phyloP scores from a whole-genome alignment of 306 rosid genomes.

The Senna tora region DNA sequence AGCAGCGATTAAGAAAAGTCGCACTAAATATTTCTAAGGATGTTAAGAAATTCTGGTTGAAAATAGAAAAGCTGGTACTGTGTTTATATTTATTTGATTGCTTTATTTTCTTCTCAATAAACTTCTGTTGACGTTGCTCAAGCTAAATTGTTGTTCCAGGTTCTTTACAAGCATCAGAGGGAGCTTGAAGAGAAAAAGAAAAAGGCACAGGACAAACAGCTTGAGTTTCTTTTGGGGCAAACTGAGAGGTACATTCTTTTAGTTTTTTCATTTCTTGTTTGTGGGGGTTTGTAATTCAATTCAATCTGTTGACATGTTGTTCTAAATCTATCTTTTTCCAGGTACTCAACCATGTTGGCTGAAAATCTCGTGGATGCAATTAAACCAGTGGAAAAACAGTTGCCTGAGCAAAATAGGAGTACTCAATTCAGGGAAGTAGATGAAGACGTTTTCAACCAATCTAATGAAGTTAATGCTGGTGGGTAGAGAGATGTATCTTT shows the following conservation, averaged over 20 bases:
- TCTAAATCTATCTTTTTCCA: constrained; percentile 43
- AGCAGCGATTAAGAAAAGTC: constrained; percentile 87
- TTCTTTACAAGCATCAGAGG: constrained; percentile 97
- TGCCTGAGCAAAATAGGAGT: constrained; percentile 47
- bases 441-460: constrained; percentile 44
- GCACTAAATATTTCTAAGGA: constrained; percentile 95
- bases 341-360: constrained; percentile 98
- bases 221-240: constrained; percentile 97
- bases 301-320: constrained; percentile 26
- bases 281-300: constrained; percentile 24
- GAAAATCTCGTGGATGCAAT: constrained; percentile 84
- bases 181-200: constrained; percentile 95
- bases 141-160: constrained; percentile 55
- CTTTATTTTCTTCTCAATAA: constrained; percentile 8
- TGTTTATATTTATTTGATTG: constrained; percentile 29
- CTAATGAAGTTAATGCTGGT: constrained; percentile 62
- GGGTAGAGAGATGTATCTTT: constrained; percentile 47
- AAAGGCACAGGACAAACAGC: constrained; percentile 94
- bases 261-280: constrained; percentile 22
- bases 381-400: constrained; percentile 59
- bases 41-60: constrained; percentile 95
- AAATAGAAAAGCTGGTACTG: constrained; percentile 94
- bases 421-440: constrained; percentile 48
- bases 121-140: constrained; percentile 22
- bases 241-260: constrained; percentile 74